phyloP scores from a whole-genome alignment of 495 filamentous ascomycete genomes.

The Neurospora sp. region DNA sequence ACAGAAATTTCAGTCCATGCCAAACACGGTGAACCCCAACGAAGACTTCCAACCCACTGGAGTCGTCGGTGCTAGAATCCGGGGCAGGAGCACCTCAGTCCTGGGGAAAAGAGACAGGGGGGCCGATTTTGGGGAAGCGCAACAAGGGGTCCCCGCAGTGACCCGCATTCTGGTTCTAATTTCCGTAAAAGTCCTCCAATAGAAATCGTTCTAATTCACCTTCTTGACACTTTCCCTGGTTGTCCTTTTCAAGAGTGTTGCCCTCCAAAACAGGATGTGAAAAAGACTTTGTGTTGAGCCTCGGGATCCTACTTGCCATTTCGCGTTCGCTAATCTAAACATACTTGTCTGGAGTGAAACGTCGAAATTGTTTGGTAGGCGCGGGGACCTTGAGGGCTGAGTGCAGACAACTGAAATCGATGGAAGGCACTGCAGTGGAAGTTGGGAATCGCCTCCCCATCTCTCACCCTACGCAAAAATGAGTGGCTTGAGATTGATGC shows the following conservation, averaged over 20 bases:
- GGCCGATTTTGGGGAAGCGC: neutral
- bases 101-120: neutral
- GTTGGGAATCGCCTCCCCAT: neutral
- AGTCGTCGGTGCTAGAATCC: neutral
- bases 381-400: no score
- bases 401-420: no score
- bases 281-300: neutral
- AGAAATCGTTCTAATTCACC: neutral
- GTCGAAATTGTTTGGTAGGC: no score
- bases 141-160: constrained; percentile 9
- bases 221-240: neutral
- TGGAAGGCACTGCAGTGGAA: neutral
- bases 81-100: neutral
- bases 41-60: neutral
- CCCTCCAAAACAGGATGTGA: neutral
- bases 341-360: no score
- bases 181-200: constrained; percentile 13
- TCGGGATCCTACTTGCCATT: neutral
- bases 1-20: neutral
- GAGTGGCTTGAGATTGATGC: neutral
- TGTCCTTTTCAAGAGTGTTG: neutral
- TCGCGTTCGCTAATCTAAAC: neutral
- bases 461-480: neutral
- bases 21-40: neutral
- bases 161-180: constrained; percentile 15